These are phyloP conservation scores for Lachancea sp. DNA, from an alignment of 805 yeast genomes.

Conservation along the genomic window DNA sequence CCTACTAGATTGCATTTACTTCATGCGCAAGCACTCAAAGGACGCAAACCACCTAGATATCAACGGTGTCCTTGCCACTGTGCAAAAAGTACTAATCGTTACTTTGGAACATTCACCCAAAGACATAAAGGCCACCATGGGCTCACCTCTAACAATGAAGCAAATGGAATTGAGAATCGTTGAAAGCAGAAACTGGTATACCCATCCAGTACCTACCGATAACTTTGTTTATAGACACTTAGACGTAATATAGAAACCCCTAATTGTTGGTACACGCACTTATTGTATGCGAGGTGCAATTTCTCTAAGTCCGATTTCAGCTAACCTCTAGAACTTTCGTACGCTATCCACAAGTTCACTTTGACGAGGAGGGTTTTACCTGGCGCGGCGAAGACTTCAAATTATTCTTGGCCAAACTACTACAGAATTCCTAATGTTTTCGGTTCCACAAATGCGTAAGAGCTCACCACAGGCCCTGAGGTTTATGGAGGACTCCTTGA, in stretches of 20 bases:
- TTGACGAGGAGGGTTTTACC: too few relatives aligned
- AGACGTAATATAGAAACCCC: background rate
- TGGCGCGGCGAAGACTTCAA: too few relatives aligned
- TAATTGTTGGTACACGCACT: too few relatives aligned
- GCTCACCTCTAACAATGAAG: slow-evolving; percentile 51
- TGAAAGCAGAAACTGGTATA: slow-evolving; percentile 43
- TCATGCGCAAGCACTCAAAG: slow-evolving; percentile 10
- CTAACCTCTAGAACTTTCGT: too few relatives aligned
- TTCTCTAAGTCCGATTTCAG: too few relatives aligned
- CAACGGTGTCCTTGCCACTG: slow-evolving; percentile 30
- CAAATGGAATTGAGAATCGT: slow-evolving; percentile 66
- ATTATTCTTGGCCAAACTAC: too few relatives aligned
- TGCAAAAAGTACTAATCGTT: slow-evolving; percentile 26
- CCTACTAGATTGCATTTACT: slow-evolving; percentile 53
- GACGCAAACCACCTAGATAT: slow-evolving; percentile 20
- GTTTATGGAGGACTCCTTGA: too few relatives aligned
- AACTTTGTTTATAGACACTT: slow-evolving; percentile 9
- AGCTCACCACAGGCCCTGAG: too few relatives aligned
- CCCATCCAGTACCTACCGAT: slow-evolving; percentile 1
- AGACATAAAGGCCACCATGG: slow-evolving; percentile 42
- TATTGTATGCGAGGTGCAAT: too few relatives aligned
- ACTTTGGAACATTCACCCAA: slow-evolving; percentile 21
- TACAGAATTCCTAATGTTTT: too few relatives aligned
- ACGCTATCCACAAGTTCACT: too few relatives aligned
- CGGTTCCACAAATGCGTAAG: too few relatives aligned